Base-by-base conservation (phyloP, 176 grass and related monocot species). In the Ensete ventricosum region DNA sequence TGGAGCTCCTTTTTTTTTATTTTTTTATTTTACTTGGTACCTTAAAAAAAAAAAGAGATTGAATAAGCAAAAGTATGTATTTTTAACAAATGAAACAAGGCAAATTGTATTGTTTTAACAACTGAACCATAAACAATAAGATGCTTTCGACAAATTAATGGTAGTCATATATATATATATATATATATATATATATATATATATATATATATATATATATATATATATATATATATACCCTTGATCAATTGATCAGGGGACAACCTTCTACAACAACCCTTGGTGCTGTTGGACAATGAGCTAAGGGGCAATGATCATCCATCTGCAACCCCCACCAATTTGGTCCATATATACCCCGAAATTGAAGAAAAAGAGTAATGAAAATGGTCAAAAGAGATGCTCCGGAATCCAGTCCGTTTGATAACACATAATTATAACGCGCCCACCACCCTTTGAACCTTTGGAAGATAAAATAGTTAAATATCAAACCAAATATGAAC, bases 341-440 rank as follows among this genome's bases (percentile, higher is more conserved):
- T 0, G 81, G 34, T 16, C 90, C 87, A 1, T 89, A 73, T 76
- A 95, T 16, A 25, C 80, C 74, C 43, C 78, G 58, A 1, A 80
- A 82, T 63, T 95, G 91, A 64, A 95, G 81, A 74, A 82, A 82
- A 21, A 83, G 63, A 51, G 81, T 88, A 1, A 76, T 59, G n/a
- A 4, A 85, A 20, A 82, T 73, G 2, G 73, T 82, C 83, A 96
- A 87, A 95, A 86, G n/a, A 0, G 88, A 85, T 13, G 85, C 76
- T 8, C 88, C 91, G 1, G 88, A 83, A 25, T 88, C 83, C 0
- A 95, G 78, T 1, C 83, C 91, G 0, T 78, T 83, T 0, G 88
- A 90, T 14, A 90, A 71, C 57, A 95, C 78, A 34, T 95, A 95
- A 76, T 95, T 95, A 73, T 95, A 88, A 0, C 88, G 83, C 9